Evolutionary conservation across 2,329 filamentous ascomycete species (phyloP).

Genomic region (Cladosporium phlei): DNA sequence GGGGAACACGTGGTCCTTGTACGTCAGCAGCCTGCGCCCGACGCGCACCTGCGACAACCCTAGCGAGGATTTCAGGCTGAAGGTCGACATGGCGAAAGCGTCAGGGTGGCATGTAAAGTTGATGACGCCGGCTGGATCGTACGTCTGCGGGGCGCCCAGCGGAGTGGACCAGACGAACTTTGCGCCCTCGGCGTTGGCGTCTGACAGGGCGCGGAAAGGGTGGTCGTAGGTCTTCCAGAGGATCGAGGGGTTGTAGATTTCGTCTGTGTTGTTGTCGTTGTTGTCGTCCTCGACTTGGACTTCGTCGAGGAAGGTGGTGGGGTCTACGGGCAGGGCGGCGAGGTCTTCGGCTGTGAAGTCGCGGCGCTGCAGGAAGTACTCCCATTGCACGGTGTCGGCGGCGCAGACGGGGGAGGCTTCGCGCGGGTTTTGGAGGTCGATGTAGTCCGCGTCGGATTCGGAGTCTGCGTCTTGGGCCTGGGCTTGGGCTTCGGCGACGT

Average conservation of each 20-base stretch:
- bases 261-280: neutral
- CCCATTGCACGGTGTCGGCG: neutral
- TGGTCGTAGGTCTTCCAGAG: neutral
- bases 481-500: neutral
- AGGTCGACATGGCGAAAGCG: neutral
- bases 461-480: neutral
- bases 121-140: neutral
- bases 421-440: no score
- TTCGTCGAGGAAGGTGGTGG: no score
- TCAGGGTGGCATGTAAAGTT: neutral
- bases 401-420: neutral
- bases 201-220: neutral
- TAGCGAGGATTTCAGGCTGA: neutral
- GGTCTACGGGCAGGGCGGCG: no score
- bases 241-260: no score
- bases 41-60: neutral
- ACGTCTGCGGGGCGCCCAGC: neutral
- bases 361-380: slow-evolving; percentile 1
- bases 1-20: neutral
- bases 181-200: neutral
- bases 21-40: neutral
- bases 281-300: neutral
- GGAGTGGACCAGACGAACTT: neutral
- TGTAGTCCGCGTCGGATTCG: neutral
- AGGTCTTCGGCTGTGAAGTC: neutral